Evolutionary conservation across 2,329 filamentous ascomycete species (phyloP), one percentile per base, ranked within the genome.

Genomic region (Stenocarpella maydis): DNA sequence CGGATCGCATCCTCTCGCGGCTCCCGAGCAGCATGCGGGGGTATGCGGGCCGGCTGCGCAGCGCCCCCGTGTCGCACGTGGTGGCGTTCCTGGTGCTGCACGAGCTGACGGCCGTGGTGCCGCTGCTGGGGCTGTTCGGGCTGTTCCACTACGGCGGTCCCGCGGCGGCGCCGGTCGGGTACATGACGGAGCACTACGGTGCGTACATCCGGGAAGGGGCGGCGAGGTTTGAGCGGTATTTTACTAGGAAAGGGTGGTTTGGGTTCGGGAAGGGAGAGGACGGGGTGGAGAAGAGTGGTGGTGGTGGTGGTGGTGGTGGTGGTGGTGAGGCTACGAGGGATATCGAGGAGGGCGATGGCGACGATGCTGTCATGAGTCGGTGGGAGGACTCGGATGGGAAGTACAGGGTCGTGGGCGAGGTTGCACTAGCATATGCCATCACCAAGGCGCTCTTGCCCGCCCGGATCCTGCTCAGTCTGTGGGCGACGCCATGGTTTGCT

Each of bases 401-500:
- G 71, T 88, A 89, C 75, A 85, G 83, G 72, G 81, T 90, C n/a
- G 81, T 89, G 6, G 81, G 90, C 0, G 88, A 91, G 79, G 88
- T 98, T 72, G 96, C 93, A 28, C 91, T 96, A 24, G 95, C 96
- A 6, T 99, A 96, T 83, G 92, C 94, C 0, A 87, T 98, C 72
- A 97, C 94, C 1, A 99, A 99, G 82, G 90, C 89, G 19, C 77
- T 98, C 69, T 79, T 99, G 72, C 94, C 96, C 0, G 75, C 92
- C 15, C 87, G 96, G 74, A 87, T 99, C 71, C 82, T 91, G 31
- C 80, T 89, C 8, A 97, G 95, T 81, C 86, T 97, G 4, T 97
- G 92, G 93, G 91, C 88, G 17, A 97, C 96, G 55, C 96, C 96
- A 4, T 97, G 93, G 92, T 97, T 98, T 84, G 95, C 95, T 1